Evolutionary conservation across 768 basidiomycete species (phyloP), one percentile per base, ranked within the genome.

Genomic region (Lactarius sp.): DNA sequence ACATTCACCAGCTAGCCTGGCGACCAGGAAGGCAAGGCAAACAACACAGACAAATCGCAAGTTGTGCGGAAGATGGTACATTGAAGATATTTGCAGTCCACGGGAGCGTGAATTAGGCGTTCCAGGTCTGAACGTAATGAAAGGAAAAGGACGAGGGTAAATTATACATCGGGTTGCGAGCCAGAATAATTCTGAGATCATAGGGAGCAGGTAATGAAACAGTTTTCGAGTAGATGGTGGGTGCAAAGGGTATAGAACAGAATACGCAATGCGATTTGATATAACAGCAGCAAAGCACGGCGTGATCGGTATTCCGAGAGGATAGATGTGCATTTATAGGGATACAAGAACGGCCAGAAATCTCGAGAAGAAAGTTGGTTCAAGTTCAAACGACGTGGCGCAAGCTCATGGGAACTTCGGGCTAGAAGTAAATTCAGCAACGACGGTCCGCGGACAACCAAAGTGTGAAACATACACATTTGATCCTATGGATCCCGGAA

Each of bases 11-110:
- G 61, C 76, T 97, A 60, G 80, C 85, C n/a, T 98, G 92, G 92
- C 81, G 87, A 42, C 85, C 87, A 36, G 73, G 73, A 14, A 69
- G 65, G 7, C 67, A 72, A 36, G 70, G 59, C 13, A 69, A 67
- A 55, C 67, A 64, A 12, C 62, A 67, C 59, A 76, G 74, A 61
- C 79, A 84, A 63, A 80, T 98, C 57, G 95, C 92, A 39, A 92
- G 86, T 62, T 92, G 92, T 70, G 91, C 92, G 74, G 93, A 96
- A 78, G 95, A 98, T 80, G 86, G 91, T 79, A 90, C 89, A 79
- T 78, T 95, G 75, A 88, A 85, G 75, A 80, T 96, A 77, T 77
- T 62, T 62, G 66, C 65, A 68, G 67, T 68, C 65, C 61, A 54
- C 56, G 52, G 55, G 58, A 41, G 49, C 52, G 56, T 62, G 59